Base-by-base conservation (phyloP, 371 early-diverging fungal species). In the Saksenaea oblongispora region DNA sequence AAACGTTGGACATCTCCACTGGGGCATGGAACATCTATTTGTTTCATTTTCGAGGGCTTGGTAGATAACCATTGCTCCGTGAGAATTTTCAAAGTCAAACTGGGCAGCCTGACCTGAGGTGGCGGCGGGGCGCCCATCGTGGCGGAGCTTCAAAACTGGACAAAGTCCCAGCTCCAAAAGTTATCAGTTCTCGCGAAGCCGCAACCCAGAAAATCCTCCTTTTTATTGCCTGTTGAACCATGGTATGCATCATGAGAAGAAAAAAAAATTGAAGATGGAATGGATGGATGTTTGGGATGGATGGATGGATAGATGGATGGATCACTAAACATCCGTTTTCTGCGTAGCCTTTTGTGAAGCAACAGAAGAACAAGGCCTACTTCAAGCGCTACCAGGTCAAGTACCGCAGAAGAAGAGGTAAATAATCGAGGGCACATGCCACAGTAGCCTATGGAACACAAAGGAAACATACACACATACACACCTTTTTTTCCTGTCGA, bases 351-450 rank as follows among this genome's bases (percentile, higher is more conserved):
- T 74, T 74, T 71, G 71, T 74, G 57, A 74, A 74, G 75, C 71
- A 71, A 62, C 75, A 74, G 60, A 74, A 74, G 71, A 74, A 74
- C 75, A 74, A 74, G 75, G 95, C 97, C 74, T 98, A 97, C 92
- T 98, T 91, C 91, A 95, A 95, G 92, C 95, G 98, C 79, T 98
- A 84, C 93, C 97, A 98, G 89, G 93, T 93, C 88, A 98, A 98
- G 92, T 96, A 93, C 91, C 88, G 98, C 69, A 87, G 98, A 83
- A 85, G 98, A 78, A 85, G 98, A 78, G 97, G 97, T 96, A 86
- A 77, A 85, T 79, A 17, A 18, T 47, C 22, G 17, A 22, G 3
- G 10, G 24, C n/a, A 44, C 27, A 54, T 37, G 1, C 22, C 51
- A 47, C 5, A 3, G 4, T 0, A 7, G 22, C 11, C 5, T 22